Evolutionary conservation across 208 protist species (phyloP).

Genomic region (Trypanosoma conorhini): DNA sequence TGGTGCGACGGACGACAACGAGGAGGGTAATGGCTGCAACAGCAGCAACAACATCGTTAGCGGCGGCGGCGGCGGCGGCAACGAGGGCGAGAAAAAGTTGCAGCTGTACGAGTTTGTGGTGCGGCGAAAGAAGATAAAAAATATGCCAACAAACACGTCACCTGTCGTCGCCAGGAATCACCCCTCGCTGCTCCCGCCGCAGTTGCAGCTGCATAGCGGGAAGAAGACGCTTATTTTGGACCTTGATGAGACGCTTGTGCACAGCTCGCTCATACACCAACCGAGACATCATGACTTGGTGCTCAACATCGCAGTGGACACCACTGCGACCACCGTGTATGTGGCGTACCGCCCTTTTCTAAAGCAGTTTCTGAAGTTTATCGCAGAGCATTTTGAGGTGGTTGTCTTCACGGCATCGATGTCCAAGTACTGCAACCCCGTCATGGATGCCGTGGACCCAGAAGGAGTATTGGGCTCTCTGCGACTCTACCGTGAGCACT

Average conservation of each 20-base stretch:
- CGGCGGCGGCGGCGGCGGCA: not conserved
- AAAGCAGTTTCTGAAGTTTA: constrained; percentile 70
- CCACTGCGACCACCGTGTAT: constrained; percentile 75
- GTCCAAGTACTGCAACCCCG: constrained; percentile 75
- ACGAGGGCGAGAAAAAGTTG: constrained; percentile 28
- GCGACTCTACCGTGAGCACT: constrained; percentile 86
- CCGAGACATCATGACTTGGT: constrained; percentile 67
- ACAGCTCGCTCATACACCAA: constrained; percentile 74
- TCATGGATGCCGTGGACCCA: constrained; percentile 77
- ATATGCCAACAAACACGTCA: constrained; percentile 81
- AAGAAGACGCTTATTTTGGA: constrained; percentile 89
- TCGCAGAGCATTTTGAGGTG: constrained; percentile 82
- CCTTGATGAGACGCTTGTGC: constrained; percentile 91
- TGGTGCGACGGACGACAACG: not conserved
- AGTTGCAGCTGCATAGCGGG: constrained; percentile 31
- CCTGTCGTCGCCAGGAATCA: constrained; percentile 65
- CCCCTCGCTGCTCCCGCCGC: constrained; percentile 65
- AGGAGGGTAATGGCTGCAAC: not conserved
- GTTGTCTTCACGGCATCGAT: constrained; percentile 90
- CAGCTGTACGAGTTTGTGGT: constrained; percentile 52
- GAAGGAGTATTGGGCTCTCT: constrained; percentile 56
- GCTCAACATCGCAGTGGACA: constrained; percentile 61
- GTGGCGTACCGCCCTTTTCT: constrained; percentile 82
- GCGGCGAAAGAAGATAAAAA: constrained; percentile 51
- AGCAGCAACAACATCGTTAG: constrained; percentile 7